These are phyloP conservation scores for Gaeumannomyces tritici DNA, from an alignment of 2,329 filamentous ascomycete genomes.

Conservation along the genomic window DNA sequence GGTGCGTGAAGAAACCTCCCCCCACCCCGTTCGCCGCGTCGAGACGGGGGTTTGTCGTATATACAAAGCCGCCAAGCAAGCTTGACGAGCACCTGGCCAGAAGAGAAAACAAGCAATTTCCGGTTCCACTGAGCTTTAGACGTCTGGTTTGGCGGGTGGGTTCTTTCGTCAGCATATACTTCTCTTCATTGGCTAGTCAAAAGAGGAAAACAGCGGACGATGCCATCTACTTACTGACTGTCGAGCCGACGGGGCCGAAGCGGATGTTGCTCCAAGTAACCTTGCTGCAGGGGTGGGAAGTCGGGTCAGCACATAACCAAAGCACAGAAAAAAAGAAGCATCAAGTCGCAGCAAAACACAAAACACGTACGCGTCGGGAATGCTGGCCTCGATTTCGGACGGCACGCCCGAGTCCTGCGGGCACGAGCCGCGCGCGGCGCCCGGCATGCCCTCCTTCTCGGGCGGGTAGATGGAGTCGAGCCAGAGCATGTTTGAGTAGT, in stretches of 20 bases:
- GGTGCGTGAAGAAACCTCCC: background rate
- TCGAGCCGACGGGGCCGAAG: conserved; percentile 19
- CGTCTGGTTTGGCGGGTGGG: background rate
- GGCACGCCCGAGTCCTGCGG: conserved; percentile 32
- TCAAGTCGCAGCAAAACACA: background rate
- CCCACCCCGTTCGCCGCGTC: too few relatives aligned
- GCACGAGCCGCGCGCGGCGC: conserved; percentile 36
- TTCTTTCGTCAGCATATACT: background rate
- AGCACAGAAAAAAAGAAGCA: background rate
- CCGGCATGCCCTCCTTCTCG: conserved; percentile 19
- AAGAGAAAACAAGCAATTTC: background rate
- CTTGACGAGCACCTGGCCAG: background rate
- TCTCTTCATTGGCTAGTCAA: too few relatives aligned
- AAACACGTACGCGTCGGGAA: conserved; percentile 8
- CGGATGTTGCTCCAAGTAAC: conserved; percentile 36
- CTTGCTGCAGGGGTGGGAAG: conserved; percentile 25
- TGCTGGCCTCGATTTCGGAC: conserved; percentile 26
- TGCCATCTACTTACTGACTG: conserved; percentile 5
- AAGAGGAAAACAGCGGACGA: too few relatives aligned
- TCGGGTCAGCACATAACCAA: background rate
- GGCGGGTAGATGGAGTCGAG: conserved; percentile 48
- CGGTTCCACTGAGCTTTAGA: background rate
- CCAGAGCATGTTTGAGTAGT: conserved; percentile 46
- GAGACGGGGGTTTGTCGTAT: background rate
- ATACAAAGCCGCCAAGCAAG: background rate